Base-by-base conservation (phyloP, 208 protist species). In the Leishmania guyanensis region DNA sequence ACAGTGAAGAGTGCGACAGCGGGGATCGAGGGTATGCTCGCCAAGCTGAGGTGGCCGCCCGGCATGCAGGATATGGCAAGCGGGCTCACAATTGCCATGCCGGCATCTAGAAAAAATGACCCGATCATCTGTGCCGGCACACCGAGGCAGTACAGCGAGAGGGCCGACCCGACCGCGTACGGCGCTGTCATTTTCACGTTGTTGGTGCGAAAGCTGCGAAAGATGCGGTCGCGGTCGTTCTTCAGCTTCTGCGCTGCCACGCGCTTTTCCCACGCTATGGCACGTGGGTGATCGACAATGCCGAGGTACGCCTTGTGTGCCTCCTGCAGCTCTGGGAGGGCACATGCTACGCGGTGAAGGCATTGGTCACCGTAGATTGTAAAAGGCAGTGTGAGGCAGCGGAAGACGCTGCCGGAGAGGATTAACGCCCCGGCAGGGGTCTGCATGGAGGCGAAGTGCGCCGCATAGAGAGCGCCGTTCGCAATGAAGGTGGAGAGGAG, bases 331-430 rank as follows among this genome's bases (percentile, higher is more conserved):
- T 96, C 91, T 10, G 95, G 93, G 60, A 93, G 72, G 20, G 93
- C 95, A 56, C 77, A 72, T 2, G 92, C 92, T 12, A 88, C 79
- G 6, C 92, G 89, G 10, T 84, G 70, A n/a, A 98, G 81, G 77
- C 90, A 94, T 43, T 88, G 86, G 71, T 98, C 93, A 65, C 95
- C 95, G 88, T 98, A 98, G 36, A 97, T 80, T 60, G 88, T 92
- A 12, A 80, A 70, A 6, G 91, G 90, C 33, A 98, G 73, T 1
- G 89, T 91, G 54, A 85, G 36, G 5, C 69, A 79, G 51, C 92
- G 93, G 66, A 93, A 91, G 66, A 95, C 17, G 36, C 81, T 83
- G 29, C 92, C 93, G 48, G 87, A 80, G 43, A 93, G 62, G 12
- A 95, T 12, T 10, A 97, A 84, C 10, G 86, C 84, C 48, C 75